Conservation (phyloP, 108 stramenopile genomes). For the Pseudonitzschia multiseries region DNA sequence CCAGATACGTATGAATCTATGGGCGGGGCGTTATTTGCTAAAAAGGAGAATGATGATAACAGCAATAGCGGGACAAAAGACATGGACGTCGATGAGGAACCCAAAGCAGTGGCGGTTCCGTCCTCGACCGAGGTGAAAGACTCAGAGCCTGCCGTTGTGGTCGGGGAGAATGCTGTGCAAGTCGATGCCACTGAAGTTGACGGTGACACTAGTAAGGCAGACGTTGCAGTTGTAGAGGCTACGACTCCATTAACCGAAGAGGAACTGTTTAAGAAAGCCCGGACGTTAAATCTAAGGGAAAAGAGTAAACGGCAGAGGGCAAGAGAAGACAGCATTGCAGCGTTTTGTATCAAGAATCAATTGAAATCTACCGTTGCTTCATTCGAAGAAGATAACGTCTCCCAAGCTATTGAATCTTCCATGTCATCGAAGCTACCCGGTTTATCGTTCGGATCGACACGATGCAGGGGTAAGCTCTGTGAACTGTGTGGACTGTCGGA, state of each 20-base stretch:
- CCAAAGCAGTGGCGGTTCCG: slow-evolving; percentile 1
- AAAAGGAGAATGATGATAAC: background rate
- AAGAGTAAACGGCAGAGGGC: slow-evolving; percentile 66
- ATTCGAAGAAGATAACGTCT: slow-evolving; percentile 75
- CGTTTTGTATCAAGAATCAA: slow-evolving; percentile 63
- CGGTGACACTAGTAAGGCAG: slow-evolving; percentile 21
- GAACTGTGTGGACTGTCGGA: slow-evolving; percentile 81
- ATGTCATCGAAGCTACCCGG: slow-evolving; percentile 53
- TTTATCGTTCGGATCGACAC: slow-evolving; percentile 47
- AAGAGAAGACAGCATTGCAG: slow-evolving; percentile 69
- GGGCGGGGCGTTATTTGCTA: background rate
- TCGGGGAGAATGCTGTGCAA: slow-evolving; percentile 47
- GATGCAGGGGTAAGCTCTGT: slow-evolving; percentile 59
- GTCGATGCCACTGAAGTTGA: slow-evolving; percentile 40
- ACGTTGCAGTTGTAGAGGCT: slow-evolving; percentile 30
- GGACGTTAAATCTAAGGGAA: slow-evolving; percentile 42
- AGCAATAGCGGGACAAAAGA: background rate
- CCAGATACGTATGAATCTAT: background rate
- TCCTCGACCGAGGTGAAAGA: background rate
- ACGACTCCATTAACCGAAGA: slow-evolving; percentile 42
- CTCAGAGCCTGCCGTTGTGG: slow-evolving; percentile 14
- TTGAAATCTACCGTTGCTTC: slow-evolving; percentile 69
- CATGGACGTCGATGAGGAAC: slow-evolving; percentile 6
- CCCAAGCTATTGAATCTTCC: slow-evolving; percentile 58
- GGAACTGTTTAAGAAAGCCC: slow-evolving; percentile 44